Conservation (phyloP, 257 asterid species). For the Cordia subcordata region DNA sequence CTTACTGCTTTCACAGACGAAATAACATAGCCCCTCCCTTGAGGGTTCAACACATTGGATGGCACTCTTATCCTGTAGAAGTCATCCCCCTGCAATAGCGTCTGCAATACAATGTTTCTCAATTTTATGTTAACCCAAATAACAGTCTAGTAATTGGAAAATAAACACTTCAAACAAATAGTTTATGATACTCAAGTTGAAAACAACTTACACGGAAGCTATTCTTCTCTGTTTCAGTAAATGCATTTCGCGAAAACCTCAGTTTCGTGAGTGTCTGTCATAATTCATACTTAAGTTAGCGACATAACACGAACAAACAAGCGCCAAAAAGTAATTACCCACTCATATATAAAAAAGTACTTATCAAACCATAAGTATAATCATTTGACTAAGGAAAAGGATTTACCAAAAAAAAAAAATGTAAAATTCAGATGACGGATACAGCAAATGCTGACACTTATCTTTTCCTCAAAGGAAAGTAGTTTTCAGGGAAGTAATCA, state of each 20-base stretch:
- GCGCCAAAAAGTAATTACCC: not conserved
- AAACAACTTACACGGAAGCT: constrained; percentile 52
- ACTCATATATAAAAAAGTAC: too few species aligned
- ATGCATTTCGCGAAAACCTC: constrained; percentile 74
- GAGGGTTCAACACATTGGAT: constrained; percentile 63
- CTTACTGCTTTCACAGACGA: constrained; percentile 93
- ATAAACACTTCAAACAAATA: not conserved
- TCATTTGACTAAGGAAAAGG: not conserved
- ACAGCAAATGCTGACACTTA: too few species aligned
- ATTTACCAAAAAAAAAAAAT: too few species aligned
- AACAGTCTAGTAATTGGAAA: not conserved
- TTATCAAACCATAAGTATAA: not conserved
- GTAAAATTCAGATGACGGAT: too few species aligned
- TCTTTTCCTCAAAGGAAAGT: too few species aligned
- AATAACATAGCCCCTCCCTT: constrained; percentile 66
- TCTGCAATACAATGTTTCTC: constrained; percentile 39
- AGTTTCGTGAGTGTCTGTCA: constrained; percentile 91
- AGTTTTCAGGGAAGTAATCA: too few species aligned
- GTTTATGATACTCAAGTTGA: not conserved
- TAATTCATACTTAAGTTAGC: not conserved
- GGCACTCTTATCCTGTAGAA: constrained; percentile 82
- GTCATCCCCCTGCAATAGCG: constrained; percentile 80
- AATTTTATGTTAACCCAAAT: constrained; percentile 3
- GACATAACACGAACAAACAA: not conserved
- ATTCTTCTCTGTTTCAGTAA: constrained; percentile 64